A percentile compares a stretch with the other conserved stretches of the same genome.
These are phyloP conservation scores for Aspergillus quadrilineatus DNA, from an alignment of 2,329 filamentous ascomycete genomes.

Conservation along the genomic window DNA sequence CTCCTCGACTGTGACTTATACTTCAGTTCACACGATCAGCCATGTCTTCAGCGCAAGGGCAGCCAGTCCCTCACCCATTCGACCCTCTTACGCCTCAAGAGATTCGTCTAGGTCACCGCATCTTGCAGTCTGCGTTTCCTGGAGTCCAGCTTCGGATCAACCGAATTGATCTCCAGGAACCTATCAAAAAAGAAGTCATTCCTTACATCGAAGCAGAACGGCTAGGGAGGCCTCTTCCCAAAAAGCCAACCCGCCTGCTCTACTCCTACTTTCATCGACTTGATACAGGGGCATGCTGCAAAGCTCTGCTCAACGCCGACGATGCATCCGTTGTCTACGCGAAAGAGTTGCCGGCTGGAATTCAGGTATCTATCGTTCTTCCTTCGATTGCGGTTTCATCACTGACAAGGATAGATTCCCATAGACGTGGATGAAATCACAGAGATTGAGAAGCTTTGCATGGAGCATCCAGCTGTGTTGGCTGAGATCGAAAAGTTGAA, in stretches of 20 bases:
- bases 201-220: constrained; percentile 65
- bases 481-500: constrained; percentile 60
- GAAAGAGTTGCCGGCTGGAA: constrained; percentile 47
- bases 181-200: constrained; percentile 58
- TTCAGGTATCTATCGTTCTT: constrained; percentile 38
- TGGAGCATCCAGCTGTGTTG: constrained; percentile 56
- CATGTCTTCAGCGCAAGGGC: constrained; percentile 20
- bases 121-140: constrained; percentile 38
- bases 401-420: constrained; percentile 56
- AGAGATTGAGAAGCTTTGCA: constrained; percentile 56
- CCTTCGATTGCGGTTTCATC: constrained; percentile 26
- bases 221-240: constrained; percentile 48
- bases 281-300: constrained; percentile 44
- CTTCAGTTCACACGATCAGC: neutral
- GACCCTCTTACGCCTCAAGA: constrained; percentile 40
- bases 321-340: constrained; percentile 36
- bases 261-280: constrained; percentile 53
- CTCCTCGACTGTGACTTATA: neutral
- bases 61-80: constrained; percentile 34
- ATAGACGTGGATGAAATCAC: constrained; percentile 61
- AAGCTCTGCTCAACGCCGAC: constrained; percentile 42
- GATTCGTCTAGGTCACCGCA: constrained; percentile 36
- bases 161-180: constrained; percentile 65
- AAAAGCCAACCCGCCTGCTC: constrained; percentile 52
- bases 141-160: constrained; percentile 55